Evolutionary conservation across 2,329 filamentous ascomycete genomes (phyloP).

Genomic region (Mycosphaerella sp.): DNA sequence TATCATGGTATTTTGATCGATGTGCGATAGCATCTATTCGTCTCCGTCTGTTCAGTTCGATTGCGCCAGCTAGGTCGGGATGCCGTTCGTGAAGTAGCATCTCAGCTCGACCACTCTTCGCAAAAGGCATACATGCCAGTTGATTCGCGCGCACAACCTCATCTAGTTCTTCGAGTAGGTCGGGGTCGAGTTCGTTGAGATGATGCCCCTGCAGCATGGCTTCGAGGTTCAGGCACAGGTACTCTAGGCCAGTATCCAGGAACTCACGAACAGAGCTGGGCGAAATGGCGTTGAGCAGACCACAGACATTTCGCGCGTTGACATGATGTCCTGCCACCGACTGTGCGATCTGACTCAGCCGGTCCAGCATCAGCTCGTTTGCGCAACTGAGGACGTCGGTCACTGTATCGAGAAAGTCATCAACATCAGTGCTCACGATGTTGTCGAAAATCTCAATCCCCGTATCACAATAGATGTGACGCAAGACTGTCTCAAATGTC

Average conservation of each 20-base stretch:
- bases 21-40: constrained; percentile 73
- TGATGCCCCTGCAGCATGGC: constrained; percentile 82
- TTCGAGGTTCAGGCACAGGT: constrained; percentile 86
- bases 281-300: constrained; percentile 77
- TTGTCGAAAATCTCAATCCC: constrained; percentile 77
- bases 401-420: constrained; percentile 82
- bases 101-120: constrained; percentile 68
- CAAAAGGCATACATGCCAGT: constrained; percentile 67
- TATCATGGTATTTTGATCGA: constrained; percentile 56
- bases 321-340: constrained; percentile 73
- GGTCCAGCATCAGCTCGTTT: constrained; percentile 92
- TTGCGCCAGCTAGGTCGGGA: constrained; percentile 57
- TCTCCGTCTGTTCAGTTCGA: constrained; percentile 61
- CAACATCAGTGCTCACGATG: constrained; percentile 62
- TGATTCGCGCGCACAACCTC: constrained; percentile 76
- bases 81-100: constrained; percentile 58
- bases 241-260: constrained; percentile 82
- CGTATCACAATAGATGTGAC: constrained; percentile 75
- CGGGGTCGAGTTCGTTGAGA: constrained; percentile 76
- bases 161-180: constrained; percentile 76
- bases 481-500: constrained; percentile 72
- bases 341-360: constrained; percentile 85
- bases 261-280: constrained; percentile 78
- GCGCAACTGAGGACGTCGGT: constrained; percentile 85
- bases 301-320: constrained; percentile 78